These are phyloP conservation scores for Encephalitozoon cuniculi DNA, from an alignment of 371 early-diverging fungal species.

Conservation along the genomic window DNA sequence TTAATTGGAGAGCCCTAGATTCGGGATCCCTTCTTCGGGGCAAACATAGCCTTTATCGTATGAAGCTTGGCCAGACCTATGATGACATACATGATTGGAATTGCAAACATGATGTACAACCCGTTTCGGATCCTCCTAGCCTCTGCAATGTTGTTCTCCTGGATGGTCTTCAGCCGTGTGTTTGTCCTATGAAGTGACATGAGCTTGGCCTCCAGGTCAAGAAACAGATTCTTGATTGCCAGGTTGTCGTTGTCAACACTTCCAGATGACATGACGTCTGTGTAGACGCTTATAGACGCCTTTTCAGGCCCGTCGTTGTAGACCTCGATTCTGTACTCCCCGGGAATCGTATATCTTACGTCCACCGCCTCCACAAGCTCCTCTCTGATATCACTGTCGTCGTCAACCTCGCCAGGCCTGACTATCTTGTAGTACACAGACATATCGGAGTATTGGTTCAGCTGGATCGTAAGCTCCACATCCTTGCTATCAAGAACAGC, in stretches of 20 bases:
- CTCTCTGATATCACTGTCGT: background rate
- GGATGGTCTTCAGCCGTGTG: conserved; percentile 5
- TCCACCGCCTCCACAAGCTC: background rate
- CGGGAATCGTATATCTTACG: background rate
- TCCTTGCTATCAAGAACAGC: background rate
- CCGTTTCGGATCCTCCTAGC: conserved; percentile 5
- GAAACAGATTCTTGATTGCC: conserved; percentile 17
- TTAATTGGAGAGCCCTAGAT: background rate
- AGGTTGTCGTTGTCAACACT: conserved; percentile 16
- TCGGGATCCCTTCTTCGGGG: conserved; percentile 14
- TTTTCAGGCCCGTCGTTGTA: background rate
- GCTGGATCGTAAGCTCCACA: background rate
- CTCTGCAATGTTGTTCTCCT: conserved; percentile 15
- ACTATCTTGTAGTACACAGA: background rate
- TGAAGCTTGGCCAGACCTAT: conserved; percentile 21
- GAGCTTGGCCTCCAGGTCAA: conserved; percentile 6
- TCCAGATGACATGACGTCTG: background rate
- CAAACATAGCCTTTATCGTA: conserved; percentile 19
- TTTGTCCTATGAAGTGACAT: background rate
- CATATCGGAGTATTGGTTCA: background rate
- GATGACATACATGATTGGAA: conserved; percentile 14
- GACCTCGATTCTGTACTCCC: background rate
- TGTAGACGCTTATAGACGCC: background rate
- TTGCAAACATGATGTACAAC: conserved; percentile 11
- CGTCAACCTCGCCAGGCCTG: background rate